phyloP scores from a whole-genome alignment of 2,329 filamentous ascomycete species.

The Diplodia scrobiculata region DNA sequence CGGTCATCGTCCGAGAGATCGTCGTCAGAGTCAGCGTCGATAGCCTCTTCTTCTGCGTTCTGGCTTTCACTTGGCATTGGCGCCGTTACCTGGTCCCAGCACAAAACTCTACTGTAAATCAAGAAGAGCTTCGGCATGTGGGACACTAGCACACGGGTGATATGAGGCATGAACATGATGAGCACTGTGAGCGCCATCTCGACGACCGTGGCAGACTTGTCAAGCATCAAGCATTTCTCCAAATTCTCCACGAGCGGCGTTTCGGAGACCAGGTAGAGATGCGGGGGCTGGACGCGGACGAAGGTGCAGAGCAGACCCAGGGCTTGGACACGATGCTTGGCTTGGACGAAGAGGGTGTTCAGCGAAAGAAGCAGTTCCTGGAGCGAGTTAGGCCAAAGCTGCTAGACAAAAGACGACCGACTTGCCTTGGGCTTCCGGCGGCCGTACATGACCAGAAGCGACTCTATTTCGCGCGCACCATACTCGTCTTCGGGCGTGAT shows the following conservation, averaged over 20 bases:
- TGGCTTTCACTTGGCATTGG: constrained; percentile 21
- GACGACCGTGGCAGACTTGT: constrained; percentile 76
- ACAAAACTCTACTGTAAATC: constrained; percentile 76
- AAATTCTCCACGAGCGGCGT: constrained; percentile 72
- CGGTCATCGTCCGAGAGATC: constrained; percentile 44
- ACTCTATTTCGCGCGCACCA: constrained; percentile 55
- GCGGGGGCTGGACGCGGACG: constrained; percentile 74
- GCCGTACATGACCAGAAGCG: constrained; percentile 60
- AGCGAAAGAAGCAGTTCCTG: constrained; percentile 68
- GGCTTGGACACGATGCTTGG: constrained; percentile 63
- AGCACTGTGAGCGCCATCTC: constrained; percentile 72
- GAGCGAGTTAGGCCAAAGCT: constrained; percentile 18
- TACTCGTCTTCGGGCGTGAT: constrained; percentile 50
- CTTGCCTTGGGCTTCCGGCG: constrained; percentile 67
- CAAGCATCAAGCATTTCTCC: constrained; percentile 71
- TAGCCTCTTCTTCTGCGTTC: constrained; percentile 35
- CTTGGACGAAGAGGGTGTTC: constrained; percentile 66
- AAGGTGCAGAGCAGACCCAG: constrained; percentile 71
- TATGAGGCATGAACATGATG: constrained; percentile 81
- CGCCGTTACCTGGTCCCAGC: constrained; percentile 65
- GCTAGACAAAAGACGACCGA: neutral
- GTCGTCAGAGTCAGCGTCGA: constrained; percentile 36
- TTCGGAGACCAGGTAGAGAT: constrained; percentile 71
- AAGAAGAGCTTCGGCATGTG: constrained; percentile 75
- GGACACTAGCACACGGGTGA: constrained; percentile 68